Evolutionary conservation across 768 basidiomycete species (phyloP).

Genomic region (Boletus tylopilopsis): DNA sequence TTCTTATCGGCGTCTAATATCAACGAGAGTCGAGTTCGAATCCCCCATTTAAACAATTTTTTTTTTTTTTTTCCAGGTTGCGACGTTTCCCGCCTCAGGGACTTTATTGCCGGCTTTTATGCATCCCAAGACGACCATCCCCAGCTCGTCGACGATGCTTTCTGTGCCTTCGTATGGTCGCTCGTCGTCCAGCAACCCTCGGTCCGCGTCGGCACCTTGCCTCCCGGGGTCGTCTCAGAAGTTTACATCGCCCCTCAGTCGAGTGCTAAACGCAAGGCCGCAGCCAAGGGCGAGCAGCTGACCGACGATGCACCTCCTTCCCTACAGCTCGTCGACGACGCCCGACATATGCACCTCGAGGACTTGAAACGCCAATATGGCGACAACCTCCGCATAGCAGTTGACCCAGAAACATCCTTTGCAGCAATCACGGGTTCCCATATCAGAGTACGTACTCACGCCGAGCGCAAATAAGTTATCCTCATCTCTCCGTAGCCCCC

Average conservation of each 20-base stretch:
- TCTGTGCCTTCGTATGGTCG: constrained; percentile 80
- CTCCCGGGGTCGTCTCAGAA: constrained; percentile 54
- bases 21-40: constrained; percentile 40
- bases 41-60: constrained; percentile 32
- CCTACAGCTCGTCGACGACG: constrained; percentile 54
- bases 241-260: constrained; percentile 78
- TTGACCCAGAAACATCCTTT: constrained; percentile 71
- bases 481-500: constrained; percentile 48
- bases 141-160: constrained; percentile 71
- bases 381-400: constrained; percentile 64
- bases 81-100: constrained; percentile 63
- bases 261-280: constrained; percentile 63
- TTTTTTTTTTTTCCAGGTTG: constrained; percentile 51
- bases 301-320: constrained; percentile 41
- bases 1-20: background rate
- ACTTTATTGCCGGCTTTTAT: constrained; percentile 70
- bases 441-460: constrained; percentile 54
- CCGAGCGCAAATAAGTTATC: background rate
- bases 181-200: constrained; percentile 72
- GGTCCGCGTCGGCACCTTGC: constrained; percentile 69
- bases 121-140: constrained; percentile 31
- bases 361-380: constrained; percentile 58
- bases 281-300: constrained; percentile 49
- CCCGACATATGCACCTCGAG: constrained; percentile 50
- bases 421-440: constrained; percentile 83